Conservation (phyloP, 2,329 filamentous ascomycete species). For the Sclerotinia nivalis region DNA sequence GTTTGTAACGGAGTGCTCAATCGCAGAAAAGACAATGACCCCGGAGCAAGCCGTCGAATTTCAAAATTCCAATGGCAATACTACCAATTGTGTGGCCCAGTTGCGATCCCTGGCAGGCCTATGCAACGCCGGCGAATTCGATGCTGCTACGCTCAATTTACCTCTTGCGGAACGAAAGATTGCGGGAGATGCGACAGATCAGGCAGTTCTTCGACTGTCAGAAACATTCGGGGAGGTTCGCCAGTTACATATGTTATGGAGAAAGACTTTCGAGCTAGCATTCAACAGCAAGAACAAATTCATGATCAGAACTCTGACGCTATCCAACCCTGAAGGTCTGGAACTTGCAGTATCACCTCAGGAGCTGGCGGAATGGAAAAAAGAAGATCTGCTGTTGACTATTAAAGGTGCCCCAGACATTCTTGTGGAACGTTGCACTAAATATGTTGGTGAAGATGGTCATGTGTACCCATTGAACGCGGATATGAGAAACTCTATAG, state of each 20-base stretch:
- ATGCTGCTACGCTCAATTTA: constrained; percentile 59
- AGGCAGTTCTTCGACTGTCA: constrained; percentile 70
- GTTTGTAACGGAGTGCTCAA: constrained; percentile 67
- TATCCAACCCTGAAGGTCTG: constrained; percentile 41
- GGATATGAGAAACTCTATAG: constrained; percentile 49
- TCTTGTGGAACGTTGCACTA: constrained; percentile 66
- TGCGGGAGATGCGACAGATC: constrained; percentile 74
- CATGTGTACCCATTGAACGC: constrained; percentile 51
- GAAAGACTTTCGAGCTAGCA: constrained; percentile 63
- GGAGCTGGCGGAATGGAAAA: constrained; percentile 24
- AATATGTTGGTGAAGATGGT: constrained; percentile 58
- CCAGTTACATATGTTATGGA: constrained; percentile 62
- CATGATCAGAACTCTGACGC: constrained; percentile 65
- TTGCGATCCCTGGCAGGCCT: constrained; percentile 62
- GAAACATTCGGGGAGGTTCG: constrained; percentile 62
- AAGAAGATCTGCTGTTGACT: constrained; percentile 51
- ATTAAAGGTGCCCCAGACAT: constrained; percentile 74
- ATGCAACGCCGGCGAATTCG: constrained; percentile 75
- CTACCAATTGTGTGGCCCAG: constrained; percentile 52
- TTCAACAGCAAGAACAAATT: constrained; percentile 85
- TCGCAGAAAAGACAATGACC: constrained; percentile 51
- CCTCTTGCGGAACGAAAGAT: constrained; percentile 63
- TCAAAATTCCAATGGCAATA: constrained; percentile 30
- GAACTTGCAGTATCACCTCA: constrained; percentile 23
- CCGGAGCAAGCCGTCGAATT: constrained; percentile 50